Percentiles rank a stretch among this genome's conserved stretches.
phyloP scores from a whole-genome alignment of 129 eudicot genomes.

The Centaurea solstitialis region DNA sequence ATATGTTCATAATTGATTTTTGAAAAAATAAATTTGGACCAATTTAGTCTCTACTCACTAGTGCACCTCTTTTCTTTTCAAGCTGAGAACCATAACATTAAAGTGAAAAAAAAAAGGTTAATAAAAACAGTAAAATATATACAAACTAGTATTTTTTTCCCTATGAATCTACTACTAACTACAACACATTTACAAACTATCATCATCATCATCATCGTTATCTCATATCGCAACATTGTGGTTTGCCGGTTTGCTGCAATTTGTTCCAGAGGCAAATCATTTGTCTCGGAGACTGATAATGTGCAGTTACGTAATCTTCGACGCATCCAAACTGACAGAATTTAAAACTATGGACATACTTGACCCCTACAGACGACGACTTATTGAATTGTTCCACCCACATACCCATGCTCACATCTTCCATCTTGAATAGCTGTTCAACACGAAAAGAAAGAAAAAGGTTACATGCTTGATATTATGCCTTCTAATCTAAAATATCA shows the following conservation, averaged over 20 bases:
- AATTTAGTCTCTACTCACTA: too few relatives aligned
- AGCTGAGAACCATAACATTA: not conserved
- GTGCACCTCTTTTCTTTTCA: not conserved
- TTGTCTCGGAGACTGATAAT: conserved; percentile 53
- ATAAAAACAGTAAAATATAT: not conserved
- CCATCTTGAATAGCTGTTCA: conserved; percentile 55
- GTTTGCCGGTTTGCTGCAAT: conserved; percentile 27
- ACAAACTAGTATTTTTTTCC: not conserved
- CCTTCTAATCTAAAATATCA: not conserved
- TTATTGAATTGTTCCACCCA: conserved; percentile 49
- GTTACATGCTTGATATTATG: not conserved
- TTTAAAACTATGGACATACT: conserved; percentile 48
- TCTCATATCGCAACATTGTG: conserved; percentile 77
- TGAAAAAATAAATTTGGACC: too few relatives aligned
- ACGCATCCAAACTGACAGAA: conserved; percentile 53
- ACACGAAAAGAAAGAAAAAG: not conserved
- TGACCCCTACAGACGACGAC: conserved; percentile 32
- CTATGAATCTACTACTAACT: not conserved
- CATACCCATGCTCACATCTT: conserved; percentile 53
- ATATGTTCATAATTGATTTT: too few relatives aligned
- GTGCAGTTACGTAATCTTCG: conserved; percentile 41
- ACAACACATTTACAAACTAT: not conserved
- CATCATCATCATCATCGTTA: conserved; percentile 9
- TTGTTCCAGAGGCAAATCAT: conserved; percentile 63
- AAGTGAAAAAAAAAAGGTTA: not conserved